Evolutionary conservation across 257 asterid genomes (phyloP).

Genomic region (Nicotiana obtusifolia): DNA sequence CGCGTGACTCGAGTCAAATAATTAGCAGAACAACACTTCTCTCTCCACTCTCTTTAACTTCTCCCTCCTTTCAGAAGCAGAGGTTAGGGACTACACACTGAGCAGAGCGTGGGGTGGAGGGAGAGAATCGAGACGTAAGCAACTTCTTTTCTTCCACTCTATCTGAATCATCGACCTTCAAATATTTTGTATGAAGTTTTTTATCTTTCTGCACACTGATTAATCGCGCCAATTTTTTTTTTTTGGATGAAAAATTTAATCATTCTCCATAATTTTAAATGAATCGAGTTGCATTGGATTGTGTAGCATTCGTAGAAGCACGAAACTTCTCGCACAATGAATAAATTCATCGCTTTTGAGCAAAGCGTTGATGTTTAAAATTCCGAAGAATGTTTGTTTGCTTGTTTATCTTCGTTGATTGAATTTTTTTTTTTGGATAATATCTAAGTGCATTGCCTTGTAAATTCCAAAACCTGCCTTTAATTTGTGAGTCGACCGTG

Average conservation of each 20-base stretch:
- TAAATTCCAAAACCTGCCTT: background rate
- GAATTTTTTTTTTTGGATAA: background rate
- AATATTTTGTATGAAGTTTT: background rate
- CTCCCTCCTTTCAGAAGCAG: constrained; percentile 22
- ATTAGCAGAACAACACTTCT: too few relatives aligned
- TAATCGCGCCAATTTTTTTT: background rate
- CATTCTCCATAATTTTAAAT: background rate
- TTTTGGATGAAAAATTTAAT: background rate
- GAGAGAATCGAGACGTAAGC: background rate
- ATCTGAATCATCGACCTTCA: background rate
- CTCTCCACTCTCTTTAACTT: background rate
- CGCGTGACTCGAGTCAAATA: background rate
- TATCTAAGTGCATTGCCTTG: background rate
- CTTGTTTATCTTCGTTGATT: background rate
- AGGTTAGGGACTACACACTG: background rate
- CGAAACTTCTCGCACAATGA: background rate
- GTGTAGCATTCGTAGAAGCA: background rate
- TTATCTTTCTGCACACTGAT: background rate
- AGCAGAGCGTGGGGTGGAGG: too few relatives aligned
- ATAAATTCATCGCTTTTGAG: background rate
- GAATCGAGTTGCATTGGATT: background rate
- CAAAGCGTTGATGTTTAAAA: background rate
- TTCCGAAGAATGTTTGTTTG: background rate
- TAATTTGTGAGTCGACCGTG: background rate
- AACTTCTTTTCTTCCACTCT: background rate